Evolutionary conservation across 495 filamentous ascomycete species (phyloP).

Genomic region (Neurospora sp.): DNA sequence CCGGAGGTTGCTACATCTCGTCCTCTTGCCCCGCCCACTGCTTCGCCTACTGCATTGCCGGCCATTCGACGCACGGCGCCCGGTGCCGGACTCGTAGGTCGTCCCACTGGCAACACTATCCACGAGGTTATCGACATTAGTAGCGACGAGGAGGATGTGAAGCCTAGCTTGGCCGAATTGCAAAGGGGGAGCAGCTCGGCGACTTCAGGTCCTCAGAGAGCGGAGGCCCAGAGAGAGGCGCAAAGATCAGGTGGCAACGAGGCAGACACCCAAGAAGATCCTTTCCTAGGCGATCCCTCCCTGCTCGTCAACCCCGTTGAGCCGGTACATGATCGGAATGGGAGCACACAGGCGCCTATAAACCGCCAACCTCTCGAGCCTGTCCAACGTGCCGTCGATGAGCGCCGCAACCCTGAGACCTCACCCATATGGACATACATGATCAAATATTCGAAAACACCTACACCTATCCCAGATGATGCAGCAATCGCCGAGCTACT

Average conservation of each 20-base stretch:
- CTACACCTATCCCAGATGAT: neutral
- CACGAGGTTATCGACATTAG: neutral
- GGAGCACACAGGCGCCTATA: neutral
- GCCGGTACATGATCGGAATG: neutral
- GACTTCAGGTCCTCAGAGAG: neutral
- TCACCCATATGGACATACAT: too few species aligned
- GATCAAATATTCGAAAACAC: too few species aligned
- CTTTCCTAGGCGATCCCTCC: neutral
- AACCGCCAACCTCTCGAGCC: neutral
- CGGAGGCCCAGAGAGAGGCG: neutral
- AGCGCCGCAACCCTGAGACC: too few species aligned
- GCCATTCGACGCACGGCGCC: neutral
- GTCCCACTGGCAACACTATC: neutral
- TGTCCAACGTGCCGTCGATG: too few species aligned
- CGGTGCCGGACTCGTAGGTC: neutral
- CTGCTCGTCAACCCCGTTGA: neutral
- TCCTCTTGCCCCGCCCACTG: neutral
- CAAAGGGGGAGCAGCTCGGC: neutral
- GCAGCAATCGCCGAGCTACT: neutral
- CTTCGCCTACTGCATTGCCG: fast-evolving
- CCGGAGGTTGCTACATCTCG: neutral
- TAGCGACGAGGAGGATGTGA: neutral
- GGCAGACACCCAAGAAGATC: neutral
- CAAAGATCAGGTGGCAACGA: neutral
- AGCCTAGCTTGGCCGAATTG: neutral